Evolutionary conservation across 495 filamentous ascomycete genomes (phyloP), one percentile per base, ranked within the genome.

Genomic region (Emericellopsis terricola): DNA sequence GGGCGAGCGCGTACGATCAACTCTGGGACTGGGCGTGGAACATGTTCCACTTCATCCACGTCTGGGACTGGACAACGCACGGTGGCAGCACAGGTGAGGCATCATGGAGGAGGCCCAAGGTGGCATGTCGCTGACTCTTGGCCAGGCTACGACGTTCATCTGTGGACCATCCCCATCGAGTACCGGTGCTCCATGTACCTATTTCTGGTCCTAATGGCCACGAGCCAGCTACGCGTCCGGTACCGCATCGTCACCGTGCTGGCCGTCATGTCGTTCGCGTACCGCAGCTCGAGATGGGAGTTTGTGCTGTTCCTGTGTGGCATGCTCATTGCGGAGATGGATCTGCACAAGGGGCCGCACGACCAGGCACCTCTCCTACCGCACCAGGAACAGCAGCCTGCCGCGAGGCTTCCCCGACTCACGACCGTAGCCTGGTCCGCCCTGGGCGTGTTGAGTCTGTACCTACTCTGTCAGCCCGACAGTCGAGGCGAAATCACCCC

Each of bases 161-260:
- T 79, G 0, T 81, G 76, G 76, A 81, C 76, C 16, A 76, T 81
- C n/a, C 75, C 76, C 0, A 64, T 79, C 17, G 76, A 81, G 45
- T 76, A 78, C 40, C 58, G 70, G 33, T 64, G 64, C 38, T 76
- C 71, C 7, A 65, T 81, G 40, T 54, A 76, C 30, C 57, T 81
- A 3, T 81, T 81, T 48, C 44, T 76, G 29, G 59, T 60, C 1
- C 57, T 71, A 18, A 39, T 78, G 3, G 75, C 62, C 7, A 52
- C 49, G 3, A 48, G 43, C 11, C 39, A 50, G 29, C 24, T 59
- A 20, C 47, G 41, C 19, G 48, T 42, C 0, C 29, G 41, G 19
- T 15, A 45, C 10, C 35, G 57, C 21, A 39, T 51, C 19, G 33
- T 39, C 18, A 41, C 48, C n/a, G 36, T 57, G 1, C 41, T 14